Evolutionary conservation across 495 filamentous ascomycete species (phyloP).

Genomic region (Aspergillus incahuasiensis): DNA sequence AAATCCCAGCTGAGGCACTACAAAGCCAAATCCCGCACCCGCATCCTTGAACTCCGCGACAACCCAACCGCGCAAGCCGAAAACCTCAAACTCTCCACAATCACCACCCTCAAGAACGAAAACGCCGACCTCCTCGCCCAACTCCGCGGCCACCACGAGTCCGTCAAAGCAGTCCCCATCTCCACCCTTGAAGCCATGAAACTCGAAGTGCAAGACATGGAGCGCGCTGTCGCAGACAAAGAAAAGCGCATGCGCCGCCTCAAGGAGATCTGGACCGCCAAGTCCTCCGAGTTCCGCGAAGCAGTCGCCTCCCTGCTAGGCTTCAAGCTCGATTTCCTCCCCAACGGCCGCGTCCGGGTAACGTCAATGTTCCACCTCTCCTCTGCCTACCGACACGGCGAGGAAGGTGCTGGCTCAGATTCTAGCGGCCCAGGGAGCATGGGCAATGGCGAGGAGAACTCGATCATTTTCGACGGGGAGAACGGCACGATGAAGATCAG

Average conservation of each 20-base stretch:
- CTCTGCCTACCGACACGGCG: constrained; percentile 49
- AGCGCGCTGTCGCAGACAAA: constrained; percentile 68
- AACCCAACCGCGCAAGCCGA: constrained; percentile 86
- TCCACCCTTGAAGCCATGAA: constrained; percentile 68
- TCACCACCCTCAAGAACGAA: constrained; percentile 71
- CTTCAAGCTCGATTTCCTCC: constrained; percentile 89
- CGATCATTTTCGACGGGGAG: constrained; percentile 95
- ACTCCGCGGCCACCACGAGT: constrained; percentile 50
- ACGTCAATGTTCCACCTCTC: constrained; percentile 73
- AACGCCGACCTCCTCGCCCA: constrained; percentile 78
- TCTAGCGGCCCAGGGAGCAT: constrained; percentile 48
- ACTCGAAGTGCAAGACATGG: constrained; percentile 66
- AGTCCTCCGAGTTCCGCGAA: constrained; percentile 89
- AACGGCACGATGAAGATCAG: constrained; percentile 95
- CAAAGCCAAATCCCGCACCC: constrained; percentile 68
- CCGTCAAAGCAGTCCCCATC: constrained; percentile 60
- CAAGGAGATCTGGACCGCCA: constrained; percentile 83
- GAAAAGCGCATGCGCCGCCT: constrained; percentile 82
- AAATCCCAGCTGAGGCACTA: constrained; percentile 67
- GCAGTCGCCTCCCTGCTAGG: constrained; percentile 84
- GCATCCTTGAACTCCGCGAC: constrained; percentile 77
- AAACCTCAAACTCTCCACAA: constrained; percentile 72
- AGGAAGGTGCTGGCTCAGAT: constrained; percentile 43
- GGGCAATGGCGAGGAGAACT: constrained; percentile 63
- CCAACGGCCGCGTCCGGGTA: constrained; percentile 84